Percentiles rank a stretch among this genome's conserved stretches.
These are phyloP conservation scores for Cryptosporidium felis DNA, from an alignment of 169 alveolate species.

Conservation along the genomic window DNA sequence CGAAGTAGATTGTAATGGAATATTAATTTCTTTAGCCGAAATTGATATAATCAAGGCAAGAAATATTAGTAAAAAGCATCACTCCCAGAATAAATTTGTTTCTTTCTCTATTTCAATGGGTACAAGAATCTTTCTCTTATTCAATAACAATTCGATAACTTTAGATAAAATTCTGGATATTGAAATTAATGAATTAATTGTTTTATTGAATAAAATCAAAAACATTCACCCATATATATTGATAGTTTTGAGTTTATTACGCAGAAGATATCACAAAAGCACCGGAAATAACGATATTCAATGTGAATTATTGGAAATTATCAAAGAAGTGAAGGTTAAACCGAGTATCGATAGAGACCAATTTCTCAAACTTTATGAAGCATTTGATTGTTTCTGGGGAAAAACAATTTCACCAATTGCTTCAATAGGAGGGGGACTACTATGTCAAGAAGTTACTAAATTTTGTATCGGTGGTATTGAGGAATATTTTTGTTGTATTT, in stretches of 20 bases:
- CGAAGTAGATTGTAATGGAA: conserved; percentile 1
- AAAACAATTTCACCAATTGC: conserved; percentile 57
- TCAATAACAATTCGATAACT: conserved; percentile 6
- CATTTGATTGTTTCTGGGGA: conserved; percentile 9
- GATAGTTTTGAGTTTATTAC: neutral
- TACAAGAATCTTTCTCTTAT: conserved; percentile 39
- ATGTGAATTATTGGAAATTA: neutral
- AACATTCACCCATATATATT: conserved; percentile 45
- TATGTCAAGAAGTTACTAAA: conserved; percentile 54
- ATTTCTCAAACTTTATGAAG: neutral
- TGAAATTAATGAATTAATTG: neutral
- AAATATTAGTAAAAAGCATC: conserved; percentile 11
- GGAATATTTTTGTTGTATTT: conserved; percentile 52
- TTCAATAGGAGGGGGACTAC: conserved; percentile 61
- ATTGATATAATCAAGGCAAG: conserved; percentile 1
- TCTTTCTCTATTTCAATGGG: conserved; percentile 43
- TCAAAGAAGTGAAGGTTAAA: neutral
- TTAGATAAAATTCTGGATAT: neutral
- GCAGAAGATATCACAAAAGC: neutral
- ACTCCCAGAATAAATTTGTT: neutral
- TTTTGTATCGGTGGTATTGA: conserved; percentile 19
- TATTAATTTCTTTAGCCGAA: conserved; percentile 34
- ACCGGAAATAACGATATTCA: neutral
- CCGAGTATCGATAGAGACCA: conserved; percentile 17
- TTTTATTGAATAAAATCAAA: neutral